Base-by-base conservation (phyloP, 2,329 filamentous ascomycete species). In the Podosphaera xanthii region DNA sequence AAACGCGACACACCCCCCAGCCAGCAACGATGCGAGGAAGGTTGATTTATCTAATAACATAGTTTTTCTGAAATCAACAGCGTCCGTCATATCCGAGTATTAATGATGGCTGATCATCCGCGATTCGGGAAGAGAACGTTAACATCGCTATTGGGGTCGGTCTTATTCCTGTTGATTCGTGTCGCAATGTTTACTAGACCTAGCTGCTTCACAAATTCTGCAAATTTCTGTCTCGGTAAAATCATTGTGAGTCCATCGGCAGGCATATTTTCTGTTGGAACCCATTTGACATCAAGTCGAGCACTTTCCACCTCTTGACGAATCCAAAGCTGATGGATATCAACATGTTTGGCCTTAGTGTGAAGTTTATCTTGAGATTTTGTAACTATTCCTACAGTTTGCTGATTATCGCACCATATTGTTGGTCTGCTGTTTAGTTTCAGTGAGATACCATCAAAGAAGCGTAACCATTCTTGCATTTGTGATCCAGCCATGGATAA, bases 291-390 rank as follows among this genome's bases (percentile, higher is more conserved):
- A 14, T 34, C 22, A 22, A 22, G 22, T 22, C 22, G 22, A 22
- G 22, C 22, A 22, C 22, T 22, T 22, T 22, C 22, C 30, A 48
- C 40, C 4, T 48, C 56, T 38, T 58, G 40, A 3, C 56, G 42
- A 9, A 58, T 48, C 42, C 56, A 58, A 3, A 58, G 30, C 9
- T 58, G 40, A 14, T 58, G 44, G 8, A 58, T 58, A 49, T 58
- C 56, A 8, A 58, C 31, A 34, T 49, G 33, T 30, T 50, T 46
- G 7, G 48, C 40, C 36, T 50, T 48, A 5, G 22, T 22, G 22
- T 54, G 9, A 54, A 54, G 30, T 54, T 34, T 35, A 9, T 53
- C 50, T 53, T 33, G 4, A 7, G 30, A 33, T 33, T 53, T 53
- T 33, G n/a, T 33, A 33, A 34, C 22, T 22, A 22, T 22, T 12